Evolutionary conservation across 1,139 yeast species (phyloP).

Genomic region (Zygosaccharomyces pseudobailii): DNA sequence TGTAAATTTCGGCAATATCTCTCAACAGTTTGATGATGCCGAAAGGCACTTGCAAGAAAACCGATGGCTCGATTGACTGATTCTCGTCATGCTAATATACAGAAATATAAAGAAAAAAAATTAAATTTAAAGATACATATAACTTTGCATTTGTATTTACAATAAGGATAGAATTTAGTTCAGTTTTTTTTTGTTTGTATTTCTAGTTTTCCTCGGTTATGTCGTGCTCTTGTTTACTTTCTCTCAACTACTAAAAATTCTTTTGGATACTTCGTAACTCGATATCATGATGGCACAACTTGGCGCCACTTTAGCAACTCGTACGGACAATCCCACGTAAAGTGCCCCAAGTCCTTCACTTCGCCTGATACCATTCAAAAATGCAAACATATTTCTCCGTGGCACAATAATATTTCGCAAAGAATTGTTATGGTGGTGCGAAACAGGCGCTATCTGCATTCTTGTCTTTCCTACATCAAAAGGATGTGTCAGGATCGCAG

Average conservation of each 20-base stretch:
- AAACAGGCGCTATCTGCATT: conserved; percentile 53
- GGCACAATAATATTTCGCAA: conserved; percentile 11
- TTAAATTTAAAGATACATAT: not conserved
- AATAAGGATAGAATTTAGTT: not conserved
- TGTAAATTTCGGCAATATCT: conserved; percentile 13
- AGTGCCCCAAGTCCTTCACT: conserved; percentile 75
- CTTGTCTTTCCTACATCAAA: conserved; percentile 97
- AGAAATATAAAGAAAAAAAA: not conserved
- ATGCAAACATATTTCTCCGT: conserved; percentile 55
- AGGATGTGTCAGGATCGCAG: conserved; percentile 86
- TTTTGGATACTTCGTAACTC: conserved; percentile 85
- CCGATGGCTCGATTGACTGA: conserved; percentile 12
- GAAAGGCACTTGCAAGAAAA: conserved; percentile 15
- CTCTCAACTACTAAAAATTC: conserved; percentile 39
- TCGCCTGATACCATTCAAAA: conserved; percentile 54
- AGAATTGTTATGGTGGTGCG: conserved; percentile 13
- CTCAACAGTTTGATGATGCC: conserved; percentile 14
- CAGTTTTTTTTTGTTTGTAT: not conserved
- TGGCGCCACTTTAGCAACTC: conserved; percentile 89
- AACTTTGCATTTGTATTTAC: not conserved
- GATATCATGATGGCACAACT: conserved; percentile 99
- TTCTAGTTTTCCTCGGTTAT: no score
- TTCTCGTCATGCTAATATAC: not conserved
- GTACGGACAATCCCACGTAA: conserved; percentile 79
- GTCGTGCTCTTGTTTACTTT: not conserved